Percentiles rank a stretch among this genome's conserved stretches.
These are phyloP conservation scores for Trichoderma sp. DNA, from an alignment of 2,329 filamentous ascomycete genomes.

Conservation along the genomic window DNA sequence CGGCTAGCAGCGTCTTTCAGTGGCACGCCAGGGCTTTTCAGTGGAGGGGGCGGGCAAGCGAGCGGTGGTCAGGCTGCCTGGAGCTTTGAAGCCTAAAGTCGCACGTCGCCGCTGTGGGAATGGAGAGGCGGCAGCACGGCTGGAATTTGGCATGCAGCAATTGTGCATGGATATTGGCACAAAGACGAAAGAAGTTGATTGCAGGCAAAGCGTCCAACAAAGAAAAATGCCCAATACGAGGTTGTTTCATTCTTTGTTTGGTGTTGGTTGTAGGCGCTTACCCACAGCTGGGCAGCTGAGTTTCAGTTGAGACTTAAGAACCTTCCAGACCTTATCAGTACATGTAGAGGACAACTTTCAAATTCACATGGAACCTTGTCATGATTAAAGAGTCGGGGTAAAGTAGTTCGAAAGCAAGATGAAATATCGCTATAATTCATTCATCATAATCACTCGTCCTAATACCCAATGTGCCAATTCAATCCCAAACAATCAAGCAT, in stretches of 20 bases:
- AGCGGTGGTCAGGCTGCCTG: background rate
- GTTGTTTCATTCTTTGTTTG: background rate
- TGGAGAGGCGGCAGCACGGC: background rate
- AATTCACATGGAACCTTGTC: background rate
- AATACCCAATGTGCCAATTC: background rate
- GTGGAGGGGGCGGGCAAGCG: background rate
- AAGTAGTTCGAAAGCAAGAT: background rate
- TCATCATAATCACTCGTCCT: background rate
- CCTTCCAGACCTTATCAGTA: background rate
- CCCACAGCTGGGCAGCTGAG: background rate
- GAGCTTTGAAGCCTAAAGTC: background rate
- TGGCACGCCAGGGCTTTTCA: background rate
- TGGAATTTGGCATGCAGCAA: background rate
- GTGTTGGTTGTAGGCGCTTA: background rate
- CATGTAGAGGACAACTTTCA: background rate
- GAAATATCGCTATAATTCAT: background rate
- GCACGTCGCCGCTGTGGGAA: background rate
- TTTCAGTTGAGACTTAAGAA: background rate
- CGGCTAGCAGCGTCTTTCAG: conserved; percentile 5
- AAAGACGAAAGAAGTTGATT: background rate
- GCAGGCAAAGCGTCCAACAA: background rate
- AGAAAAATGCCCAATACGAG: background rate
- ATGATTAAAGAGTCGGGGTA: background rate
- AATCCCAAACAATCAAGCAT: background rate
- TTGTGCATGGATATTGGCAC: background rate